Base-by-base conservation (phyloP, 2,329 filamentous ascomycete species). In the Aspergillus latus region DNA sequence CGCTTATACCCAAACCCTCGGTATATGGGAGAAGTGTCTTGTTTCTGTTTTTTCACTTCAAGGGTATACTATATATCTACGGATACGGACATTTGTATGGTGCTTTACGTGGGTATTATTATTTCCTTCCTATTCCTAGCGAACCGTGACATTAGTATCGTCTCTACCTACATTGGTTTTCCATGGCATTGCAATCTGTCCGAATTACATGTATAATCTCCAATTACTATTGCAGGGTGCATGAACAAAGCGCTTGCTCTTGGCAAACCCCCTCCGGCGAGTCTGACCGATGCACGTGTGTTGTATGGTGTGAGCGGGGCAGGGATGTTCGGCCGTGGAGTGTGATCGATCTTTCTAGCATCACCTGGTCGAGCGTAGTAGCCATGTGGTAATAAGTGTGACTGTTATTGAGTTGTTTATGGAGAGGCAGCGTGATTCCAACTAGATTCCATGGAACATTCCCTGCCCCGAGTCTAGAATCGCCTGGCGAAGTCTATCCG, bases 91-190 rank as follows among this genome's bases (percentile, higher is more conserved):
- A 28, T 36, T 52, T 37, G 16, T 28, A 37, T 50, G 29, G 44
- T 43, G 36, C 50, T 44, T 43, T 13, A 11, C 40, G 43, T 21
- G 54, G 42, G 59, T 64, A 59, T 59, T 49, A 52, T 47, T 51
- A 32, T 55, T 44, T 52, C 45, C 54, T 21, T 51, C 32, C 40
- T 47, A 21, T 47, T 49, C 8, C 42, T 44, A 57, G 29, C 13
- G 11, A 29, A 48, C 16, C 47, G 26, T 59, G 46, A 49, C 28
- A 28, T 49, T 13, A 39, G 37, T 47, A n/a, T 26, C 44, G 34
- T 32, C 29, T 34, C 44, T 45, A 34, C 15, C 29, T 47, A 47
- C 15, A 42, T 21, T 13, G 8, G 39, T 16, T 47, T 15, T 15
- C 34, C 29, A 47, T 30, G n/a, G 30, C 44, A 47, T 34, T 16